These are phyloP conservation scores for Boletus putidus DNA, from an alignment of 1,284 basidiomycete species.

Conservation along the genomic window DNA sequence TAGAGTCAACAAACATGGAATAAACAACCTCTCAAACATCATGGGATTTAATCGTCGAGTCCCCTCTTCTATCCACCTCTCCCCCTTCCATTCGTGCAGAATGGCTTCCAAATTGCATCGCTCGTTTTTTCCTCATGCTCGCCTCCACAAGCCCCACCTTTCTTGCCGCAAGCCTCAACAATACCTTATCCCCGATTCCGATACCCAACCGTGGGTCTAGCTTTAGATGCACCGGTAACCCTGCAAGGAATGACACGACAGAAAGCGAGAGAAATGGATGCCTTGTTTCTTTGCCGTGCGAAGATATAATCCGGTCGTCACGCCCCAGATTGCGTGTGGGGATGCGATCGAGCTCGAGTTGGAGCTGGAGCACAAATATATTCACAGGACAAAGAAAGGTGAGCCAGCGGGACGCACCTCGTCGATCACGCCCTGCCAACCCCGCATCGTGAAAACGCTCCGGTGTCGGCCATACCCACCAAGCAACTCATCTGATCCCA, in stretches of 20 bases:
- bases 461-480: constrained; percentile 94
- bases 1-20: constrained; percentile 23
- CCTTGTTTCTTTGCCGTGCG: constrained; percentile 85
- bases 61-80: constrained; percentile 55
- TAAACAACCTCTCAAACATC: constrained; percentile 22
- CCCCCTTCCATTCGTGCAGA: constrained; percentile 84
- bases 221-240: constrained; percentile 78
- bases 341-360: constrained; percentile 90
- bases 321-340: constrained; percentile 89
- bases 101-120: constrained; percentile 97
- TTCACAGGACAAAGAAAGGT: not conserved
- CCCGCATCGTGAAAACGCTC: constrained; percentile 63
- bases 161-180: constrained; percentile 71
- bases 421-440: constrained; percentile 74
- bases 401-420: constrained; percentile 55
- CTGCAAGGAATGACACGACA: constrained; percentile 72
- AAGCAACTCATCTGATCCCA: constrained; percentile 94
- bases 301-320: constrained; percentile 90
- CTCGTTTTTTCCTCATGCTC: constrained; percentile 78
- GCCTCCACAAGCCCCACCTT: constrained; percentile 70
- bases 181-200: constrained; percentile 84
- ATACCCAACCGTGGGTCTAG: constrained; percentile 67
- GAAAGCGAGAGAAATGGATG: constrained; percentile 87
- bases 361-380: constrained; percentile 55
- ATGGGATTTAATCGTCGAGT: constrained; percentile 33